Evolutionary conservation across 202 grass and related monocot genomes (phyloP).

Genomic region (Setaria italica): DNA sequence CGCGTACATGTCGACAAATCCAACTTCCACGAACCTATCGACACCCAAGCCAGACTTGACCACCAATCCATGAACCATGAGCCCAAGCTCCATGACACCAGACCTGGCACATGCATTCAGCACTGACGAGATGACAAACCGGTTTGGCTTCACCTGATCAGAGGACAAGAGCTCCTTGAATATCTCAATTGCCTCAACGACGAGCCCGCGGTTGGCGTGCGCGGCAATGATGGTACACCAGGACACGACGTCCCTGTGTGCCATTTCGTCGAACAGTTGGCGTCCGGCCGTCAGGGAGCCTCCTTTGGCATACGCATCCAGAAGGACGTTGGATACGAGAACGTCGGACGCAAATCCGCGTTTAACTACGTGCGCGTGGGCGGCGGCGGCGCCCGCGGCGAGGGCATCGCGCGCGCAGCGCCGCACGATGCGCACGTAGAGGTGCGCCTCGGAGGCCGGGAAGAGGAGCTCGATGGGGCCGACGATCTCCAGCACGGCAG

Average conservation of each 20-base stretch:
- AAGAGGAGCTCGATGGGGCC: slow-evolving; percentile 75
- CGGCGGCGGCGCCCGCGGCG: slow-evolving; percentile 47
- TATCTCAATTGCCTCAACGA: slow-evolving; percentile 52
- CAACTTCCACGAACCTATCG: slow-evolving; percentile 88
- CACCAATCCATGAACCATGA: slow-evolving; percentile 82
- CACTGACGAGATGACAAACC: slow-evolving; percentile 71
- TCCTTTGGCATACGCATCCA: slow-evolving; percentile 77
- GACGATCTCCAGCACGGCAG: slow-evolving; percentile 73
- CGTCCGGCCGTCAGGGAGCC: slow-evolving; percentile 48
- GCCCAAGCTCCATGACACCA: slow-evolving; percentile 66
- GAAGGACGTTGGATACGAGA: slow-evolving; percentile 77
- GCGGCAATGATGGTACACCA: slow-evolving; percentile 86
- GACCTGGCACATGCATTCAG: slow-evolving; percentile 68
- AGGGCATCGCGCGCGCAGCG: slow-evolving; percentile 69
- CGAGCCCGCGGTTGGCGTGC: slow-evolving; percentile 52
- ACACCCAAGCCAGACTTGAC: slow-evolving; percentile 62
- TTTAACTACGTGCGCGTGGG: slow-evolving; percentile 77
- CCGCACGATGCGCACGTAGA: slow-evolving; percentile 76
- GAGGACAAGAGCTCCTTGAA: slow-evolving; percentile 57
- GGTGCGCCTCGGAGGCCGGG: slow-evolving; percentile 59
- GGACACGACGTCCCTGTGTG: slow-evolving; percentile 63
- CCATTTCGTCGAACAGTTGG: slow-evolving; percentile 89
- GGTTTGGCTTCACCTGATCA: slow-evolving; percentile 61
- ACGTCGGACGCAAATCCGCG: slow-evolving; percentile 63
- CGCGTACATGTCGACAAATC: slow-evolving; percentile 72